Evolutionary conservation across 768 basidiomycete species (phyloP), one percentile per base, ranked within the genome.

Genomic region (Phaffia australis): DNA sequence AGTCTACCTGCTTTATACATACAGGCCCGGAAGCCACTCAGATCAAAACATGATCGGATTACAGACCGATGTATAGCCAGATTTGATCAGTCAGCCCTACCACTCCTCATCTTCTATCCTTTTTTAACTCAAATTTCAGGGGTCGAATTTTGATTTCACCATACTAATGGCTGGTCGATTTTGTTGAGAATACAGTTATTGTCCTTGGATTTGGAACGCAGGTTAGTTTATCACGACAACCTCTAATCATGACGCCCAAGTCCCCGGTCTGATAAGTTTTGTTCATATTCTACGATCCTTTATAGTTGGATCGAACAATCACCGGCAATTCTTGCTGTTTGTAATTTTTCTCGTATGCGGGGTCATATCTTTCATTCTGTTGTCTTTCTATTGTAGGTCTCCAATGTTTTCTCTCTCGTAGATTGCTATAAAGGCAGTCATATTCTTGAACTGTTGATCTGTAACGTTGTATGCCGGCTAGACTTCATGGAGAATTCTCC

Each of bases 141-240:
- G n/a, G 11, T 63, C 60, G 1, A 30, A 4, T 63, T 11, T 6
- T 56, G 65, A 67, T 71, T 48, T 16, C 48, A 30, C 51, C 51
- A n/a, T n/a, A 16, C 30, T 51, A 19, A 15, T 49, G 29, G 42
- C 67, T 54, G 14, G 46, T 57, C 1, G 23, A 32, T 56, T 32
- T 56, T 52, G 6, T 32, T 63, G 35, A 11, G 11, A 42, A 42
- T 11, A 9, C 56, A 94, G 92, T 72, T 93, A 99, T 72, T 98
- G 95, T 71, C 95, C 94, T 1, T 99, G 95, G 95, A 86, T 97
- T 19, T 99, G 93, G 93, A 98, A 98, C 77, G 97, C 94, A 75
- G 85, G 89, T 90, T 74, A 30, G 87, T 64, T 3, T 18, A 7
- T 11, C 4, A 42, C 35, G 35, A 42, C 35, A 11, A 42, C 4